These are phyloP conservation scores for Coemansia sp. DNA, from an alignment of 192 early-diverging fungal genomes.

Conservation along the genomic window DNA sequence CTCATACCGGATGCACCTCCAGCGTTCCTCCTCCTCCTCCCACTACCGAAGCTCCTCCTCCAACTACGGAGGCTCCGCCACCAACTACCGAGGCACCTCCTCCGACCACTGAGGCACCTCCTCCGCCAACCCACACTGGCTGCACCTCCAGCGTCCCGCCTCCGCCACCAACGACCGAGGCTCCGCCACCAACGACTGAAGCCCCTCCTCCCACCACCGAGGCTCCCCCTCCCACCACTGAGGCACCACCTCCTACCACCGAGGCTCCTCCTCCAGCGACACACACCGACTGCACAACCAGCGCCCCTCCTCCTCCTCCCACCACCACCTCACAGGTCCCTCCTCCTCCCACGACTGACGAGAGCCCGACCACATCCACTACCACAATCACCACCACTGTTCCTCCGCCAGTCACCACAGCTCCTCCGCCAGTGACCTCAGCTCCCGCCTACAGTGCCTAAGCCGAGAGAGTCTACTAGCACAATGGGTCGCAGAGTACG, in stretches of 20 bases:
- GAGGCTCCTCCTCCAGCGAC: conserved; percentile 10
- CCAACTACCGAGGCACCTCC: not conserved
- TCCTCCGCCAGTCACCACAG: conserved; percentile 22
- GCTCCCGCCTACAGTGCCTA: conserved; percentile 12
- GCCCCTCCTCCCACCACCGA: conserved; percentile 9
- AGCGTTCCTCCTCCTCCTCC: conserved; percentile 11
- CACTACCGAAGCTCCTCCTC: conserved; percentile 4
- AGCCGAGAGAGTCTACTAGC: not conserved
- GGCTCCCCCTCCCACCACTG: conserved; percentile 8
- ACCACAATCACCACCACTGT: conserved; percentile 39
- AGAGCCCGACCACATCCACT: conserved; percentile 21
- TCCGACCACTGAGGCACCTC: not conserved
- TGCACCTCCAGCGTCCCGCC: not conserved
- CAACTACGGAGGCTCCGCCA: conserved; percentile 2
- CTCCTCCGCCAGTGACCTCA: conserved; percentile 12
- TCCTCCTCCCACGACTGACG: conserved; percentile 1
- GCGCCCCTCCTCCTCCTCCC: conserved; percentile 6
- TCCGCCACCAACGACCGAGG: not conserved
- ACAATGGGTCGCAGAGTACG: not conserved
- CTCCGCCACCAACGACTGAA: not conserved
- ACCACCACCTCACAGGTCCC: conserved; percentile 3
- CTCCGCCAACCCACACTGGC: not conserved
- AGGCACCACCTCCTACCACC: conserved; percentile 8
- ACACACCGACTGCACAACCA: not conserved
- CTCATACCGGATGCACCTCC: conserved; percentile 7